Base-by-base conservation (phyloP, 129 eudicot species). In the Artemisia annua region DNA sequence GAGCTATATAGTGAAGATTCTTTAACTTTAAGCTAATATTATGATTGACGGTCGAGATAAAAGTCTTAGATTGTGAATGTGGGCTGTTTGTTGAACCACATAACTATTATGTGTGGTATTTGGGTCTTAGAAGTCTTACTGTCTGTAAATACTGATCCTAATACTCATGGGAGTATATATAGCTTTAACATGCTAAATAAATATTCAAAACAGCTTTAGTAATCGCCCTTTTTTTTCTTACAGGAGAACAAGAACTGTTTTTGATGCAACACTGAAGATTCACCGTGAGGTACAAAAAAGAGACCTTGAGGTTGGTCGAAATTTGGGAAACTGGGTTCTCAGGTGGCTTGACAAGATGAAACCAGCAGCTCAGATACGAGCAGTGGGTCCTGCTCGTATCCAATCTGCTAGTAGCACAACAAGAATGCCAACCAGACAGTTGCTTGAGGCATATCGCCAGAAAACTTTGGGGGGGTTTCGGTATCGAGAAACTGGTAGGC, bases 301-400 rank as follows among this genome's bases (percentile, higher is more conserved):
- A 78, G 97, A 91, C 73, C 66, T 91, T 15, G 92, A 86, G 84
- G 84, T 86, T 48, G 95, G 92, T 68, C 75, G 88, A 26, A 91
- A 76, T 72, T 61, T 91, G 0, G 90, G 92, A 3, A 87, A 82
- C 69, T 78, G 95, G 89, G 86, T 91, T 69, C 87, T 88, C 44
- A 67, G 85, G 3, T 80, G 90, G 83, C 90, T 91, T n/a, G 92
- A 88, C 60, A 70, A 43, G 70, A 79, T 73, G 87, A 82, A 86
- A 73, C 97, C 95, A 39, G 69, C 82, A 0, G 95, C 95, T 70
- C 83, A 88, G 64, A 88, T 92, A 68, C 83, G 87, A 56, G 82
- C 84, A 57, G 81, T 58, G 51, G 74, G 66, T 58, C 71, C 57
- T 43, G 0, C 17, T 58, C 72, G 53, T 43, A 3, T 12, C 51